phyloP scores from a whole-genome alignment of 176 grass and related monocot genomes.

The Saccharum officinarum region DNA sequence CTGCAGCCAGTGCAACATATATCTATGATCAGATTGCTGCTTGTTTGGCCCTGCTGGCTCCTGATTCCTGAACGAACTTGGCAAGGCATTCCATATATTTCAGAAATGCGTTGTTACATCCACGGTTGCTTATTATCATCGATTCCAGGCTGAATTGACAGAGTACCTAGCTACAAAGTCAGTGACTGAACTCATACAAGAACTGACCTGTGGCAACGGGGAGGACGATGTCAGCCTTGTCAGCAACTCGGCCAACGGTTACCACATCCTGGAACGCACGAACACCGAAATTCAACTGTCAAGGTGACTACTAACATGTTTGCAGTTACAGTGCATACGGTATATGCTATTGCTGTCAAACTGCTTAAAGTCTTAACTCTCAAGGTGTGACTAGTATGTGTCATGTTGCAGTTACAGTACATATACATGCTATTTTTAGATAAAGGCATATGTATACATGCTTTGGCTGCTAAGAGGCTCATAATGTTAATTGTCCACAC shows the following conservation, averaged over 20 bases:
- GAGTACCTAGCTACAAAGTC: rapidly evolving
- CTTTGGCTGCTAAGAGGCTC: not conserved
- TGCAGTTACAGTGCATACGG: not conserved
- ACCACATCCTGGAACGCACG: slow-evolving; percentile 41
- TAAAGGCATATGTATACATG: not conserved
- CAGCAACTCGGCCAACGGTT: slow-evolving; percentile 64
- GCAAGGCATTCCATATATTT: not conserved
- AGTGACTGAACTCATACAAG: not conserved
- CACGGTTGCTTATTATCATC: not conserved
- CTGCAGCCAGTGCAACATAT: slow-evolving; percentile 10
- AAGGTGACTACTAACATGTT: not conserved
- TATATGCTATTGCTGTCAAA: no score
- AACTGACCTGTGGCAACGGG: slow-evolving; percentile 53
- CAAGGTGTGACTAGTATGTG: not conserved
- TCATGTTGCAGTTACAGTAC: not conserved
- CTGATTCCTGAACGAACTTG: not conserved
- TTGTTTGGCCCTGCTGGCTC: not conserved
- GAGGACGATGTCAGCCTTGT: slow-evolving; percentile 72
- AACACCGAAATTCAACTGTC: not conserved
- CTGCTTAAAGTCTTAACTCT: not conserved
- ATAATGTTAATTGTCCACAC: not conserved
- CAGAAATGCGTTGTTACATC: not conserved
- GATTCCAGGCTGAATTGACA: not conserved
- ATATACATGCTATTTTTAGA: not conserved
- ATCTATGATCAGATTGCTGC: no score